phyloP scores from a whole-genome alignment of 345 rosid species.

The Gossypium raimondii region DNA sequence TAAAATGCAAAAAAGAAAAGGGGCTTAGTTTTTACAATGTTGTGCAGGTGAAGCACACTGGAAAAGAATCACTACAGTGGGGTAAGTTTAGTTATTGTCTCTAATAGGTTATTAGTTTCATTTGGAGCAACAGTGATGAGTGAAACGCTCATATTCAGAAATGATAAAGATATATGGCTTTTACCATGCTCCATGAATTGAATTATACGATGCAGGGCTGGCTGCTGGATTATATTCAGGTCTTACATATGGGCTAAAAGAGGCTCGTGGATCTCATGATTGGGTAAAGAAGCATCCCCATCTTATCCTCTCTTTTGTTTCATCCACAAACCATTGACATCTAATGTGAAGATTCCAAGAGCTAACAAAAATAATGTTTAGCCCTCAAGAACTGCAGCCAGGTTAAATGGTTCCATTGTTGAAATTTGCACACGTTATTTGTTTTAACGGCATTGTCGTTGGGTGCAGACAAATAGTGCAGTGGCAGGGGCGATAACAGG shows the following conservation, averaged over 20 bases:
- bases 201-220: constrained; percentile 40
- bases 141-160: not conserved
- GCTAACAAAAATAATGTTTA: too few relatives aligned
- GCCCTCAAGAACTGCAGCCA: too few relatives aligned
- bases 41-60: constrained; percentile 73
- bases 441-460: not conserved
- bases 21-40: not conserved
- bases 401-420: not conserved
- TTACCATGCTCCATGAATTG: not conserved
- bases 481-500: constrained; percentile 96
- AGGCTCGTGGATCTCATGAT: constrained; percentile 85
- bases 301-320: not conserved
- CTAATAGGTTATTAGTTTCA: not conserved
- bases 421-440: too few relatives aligned
- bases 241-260: constrained; percentile 77
- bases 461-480: constrained; percentile 70
- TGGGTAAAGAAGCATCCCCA: constrained; percentile 46
- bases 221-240: constrained; percentile 92
- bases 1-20: too few relatives aligned
- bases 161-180: not conserved
- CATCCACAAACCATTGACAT: too few relatives aligned
- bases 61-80: constrained; percentile 93
- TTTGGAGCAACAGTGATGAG: not conserved
- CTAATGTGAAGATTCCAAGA: too few relatives aligned
- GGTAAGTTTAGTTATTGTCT: constrained; percentile 39